A percentile compares a stretch with the other conserved stretches of the same genome.
Conservation (phyloP, 2,329 filamentous ascomycete genomes). For the Penicillium sp. region DNA sequence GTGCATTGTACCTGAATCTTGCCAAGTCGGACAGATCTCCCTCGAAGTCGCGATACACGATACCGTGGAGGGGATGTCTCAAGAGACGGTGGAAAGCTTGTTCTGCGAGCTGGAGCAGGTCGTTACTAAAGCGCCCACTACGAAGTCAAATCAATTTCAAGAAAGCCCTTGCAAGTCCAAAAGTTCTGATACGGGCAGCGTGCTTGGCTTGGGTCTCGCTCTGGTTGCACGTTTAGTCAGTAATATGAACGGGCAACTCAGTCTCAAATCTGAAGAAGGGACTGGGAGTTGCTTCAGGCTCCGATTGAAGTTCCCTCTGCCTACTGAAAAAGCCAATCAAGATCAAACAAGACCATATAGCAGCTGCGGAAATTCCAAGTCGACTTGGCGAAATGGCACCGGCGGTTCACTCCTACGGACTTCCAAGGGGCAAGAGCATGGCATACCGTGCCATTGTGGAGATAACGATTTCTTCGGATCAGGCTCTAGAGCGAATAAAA, state of each 20-base stretch:
- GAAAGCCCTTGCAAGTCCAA: conserved; percentile 26
- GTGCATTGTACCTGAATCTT: conserved; percentile 46
- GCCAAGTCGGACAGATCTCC: conserved; percentile 50
- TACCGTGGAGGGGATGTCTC: conserved; percentile 61
- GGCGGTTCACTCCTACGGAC: background rate
- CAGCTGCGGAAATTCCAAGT: background rate
- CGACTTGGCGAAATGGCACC: background rate
- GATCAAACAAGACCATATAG: background rate
- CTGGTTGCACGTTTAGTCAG: conserved; percentile 74
- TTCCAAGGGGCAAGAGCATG: background rate
- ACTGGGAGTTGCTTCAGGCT: conserved; percentile 77
- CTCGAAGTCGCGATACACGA: conserved; percentile 72
- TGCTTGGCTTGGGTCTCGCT: conserved; percentile 72
- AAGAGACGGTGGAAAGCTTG: conserved; percentile 51
- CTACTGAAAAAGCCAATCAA: conserved; percentile 26
- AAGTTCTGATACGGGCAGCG: conserved; percentile 35
- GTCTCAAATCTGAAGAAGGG: conserved; percentile 73
- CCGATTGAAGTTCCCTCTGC: conserved; percentile 67
- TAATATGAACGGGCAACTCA: conserved; percentile 82
- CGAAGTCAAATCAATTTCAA: conserved; percentile 10
- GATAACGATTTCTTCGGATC: conserved; percentile 1
- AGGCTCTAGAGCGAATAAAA: background rate
- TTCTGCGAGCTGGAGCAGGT: conserved; percentile 63
- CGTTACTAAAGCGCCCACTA: conserved; percentile 47
- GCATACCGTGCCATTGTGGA: conserved; percentile 11